phyloP scores from a whole-genome alignment of 441 rosid species.

The Populus hybrid region DNA sequence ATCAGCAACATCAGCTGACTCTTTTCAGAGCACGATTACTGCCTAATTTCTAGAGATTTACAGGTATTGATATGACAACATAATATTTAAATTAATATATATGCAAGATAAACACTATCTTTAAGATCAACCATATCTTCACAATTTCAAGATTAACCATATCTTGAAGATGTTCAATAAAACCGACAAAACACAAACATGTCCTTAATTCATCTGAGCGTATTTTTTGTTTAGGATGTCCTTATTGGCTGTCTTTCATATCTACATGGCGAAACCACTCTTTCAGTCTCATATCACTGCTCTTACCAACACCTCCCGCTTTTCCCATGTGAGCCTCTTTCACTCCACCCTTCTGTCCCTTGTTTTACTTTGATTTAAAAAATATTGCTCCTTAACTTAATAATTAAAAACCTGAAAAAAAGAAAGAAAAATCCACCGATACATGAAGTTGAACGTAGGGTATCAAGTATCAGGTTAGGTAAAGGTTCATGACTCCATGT shows the following conservation, averaged over 20 bases:
- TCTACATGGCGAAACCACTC: background rate
- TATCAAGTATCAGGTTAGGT: background rate
- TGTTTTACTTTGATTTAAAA: background rate
- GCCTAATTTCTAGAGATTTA: too few species aligned
- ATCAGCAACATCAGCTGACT: too few species aligned
- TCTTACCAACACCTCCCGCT: constrained; percentile 14
- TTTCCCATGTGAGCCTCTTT: constrained; percentile 25
- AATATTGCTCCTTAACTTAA: constrained; percentile 1
- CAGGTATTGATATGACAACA: too few species aligned
- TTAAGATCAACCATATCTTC: too few species aligned
- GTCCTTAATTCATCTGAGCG: constrained; percentile 33
- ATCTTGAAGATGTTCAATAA: background rate
- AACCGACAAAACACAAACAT: constrained; percentile 41
- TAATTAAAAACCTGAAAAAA: constrained; percentile 3
- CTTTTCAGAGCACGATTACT: too few species aligned
- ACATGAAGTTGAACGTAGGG: background rate
- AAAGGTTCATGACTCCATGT: background rate
- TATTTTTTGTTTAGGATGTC: constrained; percentile 25
- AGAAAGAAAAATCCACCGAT: constrained; percentile 18
- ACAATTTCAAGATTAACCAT: too few species aligned
- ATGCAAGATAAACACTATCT: too few species aligned
- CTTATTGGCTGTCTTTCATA: background rate
- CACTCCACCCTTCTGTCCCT: constrained; percentile 5
- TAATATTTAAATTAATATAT: too few species aligned
- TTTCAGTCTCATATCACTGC: constrained; percentile 4